Evolutionary conservation across 768 basidiomycete genomes (phyloP), one percentile per base, ranked within the genome.

Genomic region (Mycena sanguinolenta): DNA sequence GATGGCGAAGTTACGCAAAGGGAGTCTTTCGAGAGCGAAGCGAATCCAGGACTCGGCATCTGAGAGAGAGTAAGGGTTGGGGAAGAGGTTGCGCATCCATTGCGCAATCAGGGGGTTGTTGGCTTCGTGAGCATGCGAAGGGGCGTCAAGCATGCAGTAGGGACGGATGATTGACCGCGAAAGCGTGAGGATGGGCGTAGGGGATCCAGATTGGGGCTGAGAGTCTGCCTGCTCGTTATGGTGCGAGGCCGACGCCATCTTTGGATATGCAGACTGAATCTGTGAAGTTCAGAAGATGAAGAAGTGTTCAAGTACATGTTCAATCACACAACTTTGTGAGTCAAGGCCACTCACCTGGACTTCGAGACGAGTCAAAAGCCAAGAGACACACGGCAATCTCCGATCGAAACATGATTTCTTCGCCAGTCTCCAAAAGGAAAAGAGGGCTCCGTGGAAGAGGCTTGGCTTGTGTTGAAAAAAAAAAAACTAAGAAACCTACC

Each of bases 101-200:
- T 46, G 58, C 42, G 58, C 39, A 28, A 60, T 60, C 58, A n/a
- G 30, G 42, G 42, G 58, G 58, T 60, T 46, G 58, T 60, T 46
- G 58, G 58, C 58, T 32, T 60, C 58, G 58, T 42, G 42, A 42
- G 58, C 42, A 46, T 30, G 28, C 21, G 58, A 60, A 60, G 58
- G 58, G 42, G 58, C 58, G 42, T 60, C 58, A 46, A 44, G 42
- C 36, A 53, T 17, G 16, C 30, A 17, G 16, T 53, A 30, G 52
- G 52, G 52, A 21, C 52, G 52, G 52, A 53, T 60, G 16, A 60
- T 46, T 39, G 58, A 60, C 28, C 58, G 42, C 27, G 58, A 60
- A 46, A 60, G 58, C 27, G 58, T 60, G 58, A 60, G 58, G 58
- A 60, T 60, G 58, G 58, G 58, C 23, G 32, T 32, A 42, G 58